Evolutionary conservation across 768 basidiomycete genomes (phyloP), one percentile per base, ranked within the genome.

Genomic region (Agrocybe praecox): DNA sequence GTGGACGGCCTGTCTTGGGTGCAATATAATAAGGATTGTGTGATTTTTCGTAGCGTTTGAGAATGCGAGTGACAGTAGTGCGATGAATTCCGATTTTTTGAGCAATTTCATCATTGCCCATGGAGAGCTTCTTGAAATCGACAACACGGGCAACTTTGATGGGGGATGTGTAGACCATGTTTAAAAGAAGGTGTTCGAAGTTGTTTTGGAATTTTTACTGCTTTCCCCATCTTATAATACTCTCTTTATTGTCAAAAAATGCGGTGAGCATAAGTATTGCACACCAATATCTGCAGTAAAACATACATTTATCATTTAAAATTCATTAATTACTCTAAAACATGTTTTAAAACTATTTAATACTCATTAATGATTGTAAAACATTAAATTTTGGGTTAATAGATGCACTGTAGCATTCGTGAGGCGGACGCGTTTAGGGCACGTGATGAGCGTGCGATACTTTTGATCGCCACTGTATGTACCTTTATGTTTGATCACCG

Each of bases 131-230:
- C 17, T 22, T 15, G 17, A 51, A 51, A 5, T 51, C 49, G 33
- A 51, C 49, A 51, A 51, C 21, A 7, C 49, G 49, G n/a, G 49
- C 49, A 22, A 51, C 49, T 51, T 51, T 51, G 49, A 32, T 51
- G 17, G 49, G 49, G 49, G 49, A 51, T n/a, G 49, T 51, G 49
- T 51, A 51, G 29, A 15, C 49, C 49, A 51, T 51, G 33, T 34
- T 21, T 29, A 29, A 29, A 21, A 7, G 21, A 44, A 21, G 42
- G 42, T n/a, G 42, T 21, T 4, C 42, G 21, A 44, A n/a, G 21
- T n/a, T 44, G 17, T 44, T 44, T 44, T 44, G 12, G 21, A 7
- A 7, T 7, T 3, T 14, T 21, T 17, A 21, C 21, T 44, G 42
- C 42, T 44, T 44, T 21, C 17, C 12, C 42, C 12, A n/a, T 44